Conservation (phyloP, 2,329 filamentous ascomycete species). For the Ophiosphaerella herpotricha region DNA sequence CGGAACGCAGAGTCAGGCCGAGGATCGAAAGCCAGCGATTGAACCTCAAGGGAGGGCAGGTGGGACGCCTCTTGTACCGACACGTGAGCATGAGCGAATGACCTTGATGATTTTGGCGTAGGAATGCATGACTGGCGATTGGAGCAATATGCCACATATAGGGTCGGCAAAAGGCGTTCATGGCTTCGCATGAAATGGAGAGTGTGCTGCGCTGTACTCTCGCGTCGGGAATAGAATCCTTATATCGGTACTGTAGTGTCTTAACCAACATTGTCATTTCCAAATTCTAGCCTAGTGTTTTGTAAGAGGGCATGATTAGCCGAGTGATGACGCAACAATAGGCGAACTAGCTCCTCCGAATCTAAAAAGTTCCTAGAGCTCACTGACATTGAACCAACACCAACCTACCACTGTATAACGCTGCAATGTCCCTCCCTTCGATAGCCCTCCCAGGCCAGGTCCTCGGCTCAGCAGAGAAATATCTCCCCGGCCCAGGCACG, state of each 20-base stretch:
- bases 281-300: neutral
- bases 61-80: slow-evolving; percentile 25
- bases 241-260: slow-evolving; percentile 38
- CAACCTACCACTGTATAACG: neutral
- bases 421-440: slow-evolving; percentile 41
- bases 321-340: slow-evolving; percentile 27
- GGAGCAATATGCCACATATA: slow-evolving; percentile 38
- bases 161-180: slow-evolving; percentile 37
- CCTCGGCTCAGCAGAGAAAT: slow-evolving; percentile 70
- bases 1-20: slow-evolving; percentile 23
- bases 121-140: slow-evolving; percentile 46
- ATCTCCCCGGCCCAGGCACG: slow-evolving; percentile 78
- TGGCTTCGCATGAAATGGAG: slow-evolving; percentile 24
- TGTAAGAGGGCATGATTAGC: slow-evolving; percentile 20
- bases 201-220: neutral
- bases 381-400: neutral
- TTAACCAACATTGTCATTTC: slow-evolving; percentile 25
- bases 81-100: slow-evolving; percentile 44
- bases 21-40: slow-evolving; percentile 12
- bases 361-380: slow-evolving; percentile 28
- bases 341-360: slow-evolving; percentile 21
- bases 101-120: slow-evolving; percentile 42
- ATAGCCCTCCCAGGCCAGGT: slow-evolving; percentile 81
- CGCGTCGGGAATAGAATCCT: slow-evolving; percentile 14
- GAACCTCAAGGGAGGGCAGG: slow-evolving; percentile 16